These are phyloP conservation scores for Paxillus ammoniavirescens DNA, from an alignment of 768 basidiomycete genomes.

Conservation along the genomic window DNA sequence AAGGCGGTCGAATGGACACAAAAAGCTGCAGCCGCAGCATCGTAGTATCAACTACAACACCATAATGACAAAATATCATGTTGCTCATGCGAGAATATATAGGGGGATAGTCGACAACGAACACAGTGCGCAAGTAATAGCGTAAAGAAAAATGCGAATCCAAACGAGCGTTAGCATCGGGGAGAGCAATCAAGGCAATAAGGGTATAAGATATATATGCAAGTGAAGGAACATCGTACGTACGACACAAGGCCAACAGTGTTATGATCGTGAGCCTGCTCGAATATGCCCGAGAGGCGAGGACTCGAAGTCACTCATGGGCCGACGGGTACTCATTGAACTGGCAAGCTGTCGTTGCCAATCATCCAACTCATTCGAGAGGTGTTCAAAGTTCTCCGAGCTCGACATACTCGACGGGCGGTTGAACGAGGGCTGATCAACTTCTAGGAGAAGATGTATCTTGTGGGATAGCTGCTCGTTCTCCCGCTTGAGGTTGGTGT, in stretches of 20 bases:
- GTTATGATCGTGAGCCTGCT: slow-evolving; percentile 55
- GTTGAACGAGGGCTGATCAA: slow-evolving; percentile 65
- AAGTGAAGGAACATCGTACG: slow-evolving; percentile 14
- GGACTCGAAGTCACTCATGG: slow-evolving; percentile 70
- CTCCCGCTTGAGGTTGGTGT: slow-evolving; percentile 73
- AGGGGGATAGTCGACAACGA: slow-evolving; percentile 32
- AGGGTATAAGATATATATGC: slow-evolving; percentile 38
- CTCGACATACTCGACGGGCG: slow-evolving; percentile 74
- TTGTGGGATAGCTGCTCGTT: slow-evolving; percentile 91
- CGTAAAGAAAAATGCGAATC: slow-evolving; percentile 43
- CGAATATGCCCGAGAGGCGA: slow-evolving; percentile 54
- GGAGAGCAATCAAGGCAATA: slow-evolving; percentile 35
- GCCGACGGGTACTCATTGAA: slow-evolving; percentile 72
- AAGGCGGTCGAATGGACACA: slow-evolving; percentile 93
- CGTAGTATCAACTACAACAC: slow-evolving; percentile 14
- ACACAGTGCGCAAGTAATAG: slow-evolving; percentile 32
- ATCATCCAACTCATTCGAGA: slow-evolving; percentile 79
- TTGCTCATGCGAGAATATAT: slow-evolving; percentile 36
- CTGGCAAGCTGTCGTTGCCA: slow-evolving; percentile 85
- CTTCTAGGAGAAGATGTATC: slow-evolving; percentile 85
- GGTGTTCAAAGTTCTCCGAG: slow-evolving; percentile 81
- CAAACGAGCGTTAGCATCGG: slow-evolving; percentile 53
- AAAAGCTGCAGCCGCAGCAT: slow-evolving; percentile 37
- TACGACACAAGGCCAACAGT: slow-evolving; percentile 4
- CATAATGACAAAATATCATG: slow-evolving; percentile 11